Percentiles rank a stretch among this genome's conserved stretches.
Evolutionary conservation across 768 basidiomycete genomes (phyloP).

Genomic region (Harrya chromipes): DNA sequence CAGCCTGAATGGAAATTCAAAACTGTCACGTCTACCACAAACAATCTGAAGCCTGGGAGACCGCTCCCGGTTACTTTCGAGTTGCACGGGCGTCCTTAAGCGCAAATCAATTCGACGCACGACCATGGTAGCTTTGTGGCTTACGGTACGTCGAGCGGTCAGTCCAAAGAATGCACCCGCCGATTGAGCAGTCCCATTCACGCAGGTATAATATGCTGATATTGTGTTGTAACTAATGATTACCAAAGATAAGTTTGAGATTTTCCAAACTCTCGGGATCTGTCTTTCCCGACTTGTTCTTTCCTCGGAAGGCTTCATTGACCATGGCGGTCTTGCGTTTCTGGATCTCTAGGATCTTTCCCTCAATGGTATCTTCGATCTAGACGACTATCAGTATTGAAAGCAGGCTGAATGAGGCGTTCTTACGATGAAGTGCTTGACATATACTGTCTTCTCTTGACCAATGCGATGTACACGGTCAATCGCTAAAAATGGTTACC

Average conservation of each 20-base stretch:
- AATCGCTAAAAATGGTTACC: conserved; percentile 50
- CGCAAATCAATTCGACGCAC: no score
- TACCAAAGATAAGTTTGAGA: conserved; percentile 44
- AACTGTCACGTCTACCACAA: no score
- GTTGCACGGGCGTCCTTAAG: no score
- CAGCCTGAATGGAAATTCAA: no score
- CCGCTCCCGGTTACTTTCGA: no score
- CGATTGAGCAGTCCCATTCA: no score
- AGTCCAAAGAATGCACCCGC: no score
- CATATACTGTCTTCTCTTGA: conserved; percentile 77
- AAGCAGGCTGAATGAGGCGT: not conserved
- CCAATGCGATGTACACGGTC: conserved; percentile 86
- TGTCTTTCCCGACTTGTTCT: conserved; percentile 38
- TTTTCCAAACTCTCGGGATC: conserved; percentile 79
- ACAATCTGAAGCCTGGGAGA: no score
- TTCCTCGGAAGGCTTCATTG: conserved; percentile 76
- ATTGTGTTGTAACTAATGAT: conserved; percentile 11
- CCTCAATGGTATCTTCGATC: conserved; percentile 75
- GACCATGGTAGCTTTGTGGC: no score
- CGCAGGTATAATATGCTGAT: no score
- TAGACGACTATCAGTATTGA: conserved; percentile 24
- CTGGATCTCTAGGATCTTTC: conserved; percentile 77
- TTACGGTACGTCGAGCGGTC: no score
- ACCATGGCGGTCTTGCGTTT: conserved; percentile 85
- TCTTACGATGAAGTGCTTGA: conserved; percentile 80